These are phyloP conservation scores for Bondarzewia mesenterica DNA, from an alignment of 1,284 basidiomycete species.

Conservation along the genomic window DNA sequence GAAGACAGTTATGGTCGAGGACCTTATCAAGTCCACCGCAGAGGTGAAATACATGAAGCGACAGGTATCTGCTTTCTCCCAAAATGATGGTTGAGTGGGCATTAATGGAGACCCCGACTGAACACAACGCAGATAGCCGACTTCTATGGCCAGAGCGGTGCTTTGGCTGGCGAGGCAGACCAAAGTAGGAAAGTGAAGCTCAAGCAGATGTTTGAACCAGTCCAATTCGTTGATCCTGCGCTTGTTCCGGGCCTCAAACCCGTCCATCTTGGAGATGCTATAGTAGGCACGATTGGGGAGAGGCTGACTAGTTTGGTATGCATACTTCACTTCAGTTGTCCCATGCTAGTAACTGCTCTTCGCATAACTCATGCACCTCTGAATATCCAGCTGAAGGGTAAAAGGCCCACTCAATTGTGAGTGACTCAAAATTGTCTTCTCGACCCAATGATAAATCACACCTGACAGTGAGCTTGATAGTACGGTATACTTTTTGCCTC, in stretches of 20 bases:
- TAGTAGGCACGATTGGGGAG: neutral
- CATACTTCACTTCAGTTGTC: neutral
- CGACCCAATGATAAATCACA: neutral
- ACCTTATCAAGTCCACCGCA: neutral
- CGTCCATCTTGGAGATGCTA: neutral
- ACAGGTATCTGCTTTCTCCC: neutral
- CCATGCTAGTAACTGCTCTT: neutral
- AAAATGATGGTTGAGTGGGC: too few relatives aligned
- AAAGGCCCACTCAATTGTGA: neutral
- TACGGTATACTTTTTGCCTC: conserved; percentile 15
- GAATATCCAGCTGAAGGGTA: neutral
- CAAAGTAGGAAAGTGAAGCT: conserved; percentile 8
- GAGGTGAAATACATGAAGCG: neutral
- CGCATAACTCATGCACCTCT: neutral
- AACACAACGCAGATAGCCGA: too few relatives aligned
- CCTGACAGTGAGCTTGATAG: neutral
- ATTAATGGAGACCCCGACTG: neutral
- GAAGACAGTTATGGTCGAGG: neutral
- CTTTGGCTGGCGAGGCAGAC: conserved; percentile 14
- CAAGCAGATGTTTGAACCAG: neutral
- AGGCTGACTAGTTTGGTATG: neutral
- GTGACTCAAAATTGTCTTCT: neutral
- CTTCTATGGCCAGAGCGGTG: conserved; percentile 12
- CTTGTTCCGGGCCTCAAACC: neutral
- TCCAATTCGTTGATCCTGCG: neutral